phyloP scores from a whole-genome alignment of 2,329 filamentous ascomycete genomes.

The Pseudohalonectria lignicola region DNA sequence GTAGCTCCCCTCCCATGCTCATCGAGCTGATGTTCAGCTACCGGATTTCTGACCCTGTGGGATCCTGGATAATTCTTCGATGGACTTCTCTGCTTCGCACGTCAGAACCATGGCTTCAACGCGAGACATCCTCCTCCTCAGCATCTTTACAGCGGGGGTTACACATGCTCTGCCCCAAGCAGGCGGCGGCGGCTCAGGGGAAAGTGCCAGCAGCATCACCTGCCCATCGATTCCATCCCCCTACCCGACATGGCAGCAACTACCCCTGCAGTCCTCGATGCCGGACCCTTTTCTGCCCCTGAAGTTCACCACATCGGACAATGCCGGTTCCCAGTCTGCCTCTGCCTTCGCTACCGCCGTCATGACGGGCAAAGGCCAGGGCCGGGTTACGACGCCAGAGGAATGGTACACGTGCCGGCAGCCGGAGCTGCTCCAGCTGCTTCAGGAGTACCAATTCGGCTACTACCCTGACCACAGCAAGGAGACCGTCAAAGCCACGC shows the following conservation, averaged over 20 bases:
- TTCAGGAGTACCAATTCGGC: slow-evolving; percentile 40
- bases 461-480: slow-evolving; percentile 36
- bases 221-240: slow-evolving; percentile 16
- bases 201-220: not conserved
- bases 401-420: slow-evolving; percentile 37
- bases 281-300: slow-evolving; percentile 32
- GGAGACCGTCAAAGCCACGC: slow-evolving; percentile 34
- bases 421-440: slow-evolving; percentile 35
- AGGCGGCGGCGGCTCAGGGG: too few relatives aligned
- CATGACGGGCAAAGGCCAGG: slow-evolving; percentile 25
- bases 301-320: slow-evolving; percentile 23
- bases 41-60: too few relatives aligned
- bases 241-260: slow-evolving; percentile 21
- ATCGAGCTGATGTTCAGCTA: too few relatives aligned
- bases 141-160: too few relatives aligned
- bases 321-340: slow-evolving; percentile 15
- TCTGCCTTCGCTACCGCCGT: slow-evolving; percentile 19
- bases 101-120: too few relatives aligned
- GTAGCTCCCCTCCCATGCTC: too few relatives aligned
- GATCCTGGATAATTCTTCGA: too few relatives aligned
- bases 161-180: too few relatives aligned
- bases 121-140: too few relatives aligned
- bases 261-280: slow-evolving; percentile 24
- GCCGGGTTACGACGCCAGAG: slow-evolving; percentile 28
- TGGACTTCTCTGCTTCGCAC: too few relatives aligned